Conservation (phyloP, 352 stramenopile species). For the Phytophthora ohioensis region DNA sequence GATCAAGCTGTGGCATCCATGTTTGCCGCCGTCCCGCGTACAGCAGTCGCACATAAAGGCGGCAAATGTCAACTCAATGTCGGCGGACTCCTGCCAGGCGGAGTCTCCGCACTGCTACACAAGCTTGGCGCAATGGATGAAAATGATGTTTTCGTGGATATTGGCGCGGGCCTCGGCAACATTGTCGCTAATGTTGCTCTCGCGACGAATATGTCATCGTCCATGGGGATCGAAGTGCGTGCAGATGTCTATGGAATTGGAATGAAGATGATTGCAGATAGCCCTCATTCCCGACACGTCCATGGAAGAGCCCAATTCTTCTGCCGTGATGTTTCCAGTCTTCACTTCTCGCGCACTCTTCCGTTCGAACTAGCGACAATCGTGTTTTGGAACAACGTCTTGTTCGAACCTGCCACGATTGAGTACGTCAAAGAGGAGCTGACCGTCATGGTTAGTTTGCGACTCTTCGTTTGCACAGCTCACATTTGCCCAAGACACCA, state of each 20-base stretch:
- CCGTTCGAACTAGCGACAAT: slow-evolving; percentile 6
- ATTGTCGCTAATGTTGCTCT: no score
- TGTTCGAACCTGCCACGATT: slow-evolving; percentile 3
- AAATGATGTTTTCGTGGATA: not conserved
- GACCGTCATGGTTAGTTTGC: not conserved
- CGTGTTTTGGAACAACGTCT: slow-evolving; percentile 15
- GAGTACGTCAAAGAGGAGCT: slow-evolving; percentile 9
- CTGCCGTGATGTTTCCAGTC: no score
- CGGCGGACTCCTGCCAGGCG: no score
- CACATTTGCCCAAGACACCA: slow-evolving; percentile 1
- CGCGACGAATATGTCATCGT: no score
- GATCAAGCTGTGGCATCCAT: slow-evolving; percentile 1
- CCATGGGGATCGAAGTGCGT: no score
- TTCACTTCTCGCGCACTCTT: no score
- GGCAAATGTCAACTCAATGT: not conserved
- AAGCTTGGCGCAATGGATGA: not conserved
- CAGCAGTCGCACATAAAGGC: not conserved
- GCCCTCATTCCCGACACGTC: no score
- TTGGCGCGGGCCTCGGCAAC: not conserved
- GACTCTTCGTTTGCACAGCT: not conserved
- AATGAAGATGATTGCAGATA: no score
- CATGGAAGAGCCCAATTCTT: no score
- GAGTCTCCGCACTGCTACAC: not conserved
- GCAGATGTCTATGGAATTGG: no score
- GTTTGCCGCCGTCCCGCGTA: not conserved